A percentile compares a stretch with the other conserved stretches of the same genome.
Evolutionary conservation across 768 basidiomycete species (phyloP).

Genomic region (Boletus speciosus): DNA sequence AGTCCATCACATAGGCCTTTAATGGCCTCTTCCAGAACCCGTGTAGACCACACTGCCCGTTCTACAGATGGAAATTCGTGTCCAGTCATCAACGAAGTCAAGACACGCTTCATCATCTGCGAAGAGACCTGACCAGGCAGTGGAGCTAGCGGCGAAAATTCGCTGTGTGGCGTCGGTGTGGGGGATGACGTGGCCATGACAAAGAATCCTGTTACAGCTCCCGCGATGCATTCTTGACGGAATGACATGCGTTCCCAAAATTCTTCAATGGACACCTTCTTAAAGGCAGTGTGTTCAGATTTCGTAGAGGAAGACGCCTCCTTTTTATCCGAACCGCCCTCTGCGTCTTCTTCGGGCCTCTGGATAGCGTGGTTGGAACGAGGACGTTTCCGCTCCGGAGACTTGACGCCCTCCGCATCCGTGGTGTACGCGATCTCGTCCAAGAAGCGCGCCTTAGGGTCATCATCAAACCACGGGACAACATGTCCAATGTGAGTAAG

Average conservation of each 20-base stretch:
- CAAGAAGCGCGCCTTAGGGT: conserved; percentile 92
- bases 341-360: conserved; percentile 20
- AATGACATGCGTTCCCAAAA: conserved; percentile 99
- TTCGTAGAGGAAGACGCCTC: conserved; percentile 19
- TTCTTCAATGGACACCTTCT: conserved; percentile 63
- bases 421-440: conserved; percentile 82
- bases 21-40: conserved; percentile 65
- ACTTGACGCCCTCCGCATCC: conserved; percentile 53
- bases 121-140: conserved; percentile 60
- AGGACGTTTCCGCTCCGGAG: conserved; percentile 59
- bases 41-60: conserved; percentile 64
- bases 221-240: conserved; percentile 89
- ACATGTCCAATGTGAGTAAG: conserved; percentile 53
- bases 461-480: conserved; percentile 93
- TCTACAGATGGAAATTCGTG: conserved; percentile 74
- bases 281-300: conserved; percentile 49
- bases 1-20: conserved; percentile 71
- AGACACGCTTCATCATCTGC: conserved; percentile 66
- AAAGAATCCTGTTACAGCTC: conserved; percentile 93
- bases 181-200: conserved; percentile 49
- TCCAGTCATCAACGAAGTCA: conserved; percentile 63
- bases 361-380: conserved; percentile 27
- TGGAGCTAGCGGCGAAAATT: conserved; percentile 45
- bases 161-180: conserved; percentile 15
- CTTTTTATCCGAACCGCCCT: conserved; percentile 28